Conservation (phyloP, 371 early-diverging fungal species). For the Mortierella sp. region DNA sequence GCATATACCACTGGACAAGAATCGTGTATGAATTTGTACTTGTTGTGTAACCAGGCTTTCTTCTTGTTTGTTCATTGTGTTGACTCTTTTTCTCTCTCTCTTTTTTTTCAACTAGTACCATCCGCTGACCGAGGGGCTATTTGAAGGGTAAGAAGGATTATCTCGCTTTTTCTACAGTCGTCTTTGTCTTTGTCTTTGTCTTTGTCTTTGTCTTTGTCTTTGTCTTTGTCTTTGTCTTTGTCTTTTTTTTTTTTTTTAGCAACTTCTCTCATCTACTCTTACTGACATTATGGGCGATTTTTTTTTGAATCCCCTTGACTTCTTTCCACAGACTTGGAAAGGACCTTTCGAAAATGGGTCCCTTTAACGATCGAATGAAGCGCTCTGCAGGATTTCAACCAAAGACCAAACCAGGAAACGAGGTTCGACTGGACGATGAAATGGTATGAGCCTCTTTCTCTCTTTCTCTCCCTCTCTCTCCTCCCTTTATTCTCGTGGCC, state of each 20-base stretch:
- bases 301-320: not conserved
- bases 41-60: not conserved
- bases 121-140: constrained; percentile 48
- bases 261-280: not conserved
- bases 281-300: not conserved
- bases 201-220: no score
- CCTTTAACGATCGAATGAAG: constrained; percentile 37
- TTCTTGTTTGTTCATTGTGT: not conserved
- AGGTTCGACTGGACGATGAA: constrained; percentile 52
- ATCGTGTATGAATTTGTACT: constrained; percentile 58
- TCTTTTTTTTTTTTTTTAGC: no score
- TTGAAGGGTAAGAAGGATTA: constrained; percentile 32
- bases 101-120: constrained; percentile 53
- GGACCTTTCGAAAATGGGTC: constrained; percentile 40
- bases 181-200: no score
- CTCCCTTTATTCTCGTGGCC: no score
- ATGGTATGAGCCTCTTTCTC: constrained; percentile 36
- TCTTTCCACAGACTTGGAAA: constrained; percentile 28
- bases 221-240: no score
- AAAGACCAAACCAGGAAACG: constrained; percentile 51
- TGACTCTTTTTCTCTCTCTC: not conserved
- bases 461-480: no score
- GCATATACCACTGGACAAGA: constrained; percentile 68
- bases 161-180: no score
- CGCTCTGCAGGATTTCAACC: constrained; percentile 28